These are phyloP conservation scores for Blastocystis sp. DNA, from an alignment of 352 stramenopile species.

Conservation along the genomic window DNA sequence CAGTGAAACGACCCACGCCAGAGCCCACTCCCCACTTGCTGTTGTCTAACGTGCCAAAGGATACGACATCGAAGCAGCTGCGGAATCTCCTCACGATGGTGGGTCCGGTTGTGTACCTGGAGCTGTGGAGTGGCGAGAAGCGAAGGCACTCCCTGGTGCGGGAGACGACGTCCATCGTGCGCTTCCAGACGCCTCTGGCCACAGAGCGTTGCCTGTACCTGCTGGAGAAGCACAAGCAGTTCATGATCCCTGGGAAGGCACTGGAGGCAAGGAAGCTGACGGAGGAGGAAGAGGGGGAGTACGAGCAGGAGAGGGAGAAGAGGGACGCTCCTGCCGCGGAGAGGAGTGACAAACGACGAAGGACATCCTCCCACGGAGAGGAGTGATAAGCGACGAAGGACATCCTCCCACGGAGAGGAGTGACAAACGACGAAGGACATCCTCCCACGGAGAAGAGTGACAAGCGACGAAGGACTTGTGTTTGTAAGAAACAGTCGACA, in stretches of 20 bases:
- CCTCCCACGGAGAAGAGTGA: not conserved
- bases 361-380: not conserved
- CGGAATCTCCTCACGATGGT: constrained; percentile 1
- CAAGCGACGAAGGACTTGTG: not conserved
- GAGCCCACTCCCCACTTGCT: not conserved
- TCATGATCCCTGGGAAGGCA: not conserved
- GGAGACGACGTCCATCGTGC: constrained; percentile 3
- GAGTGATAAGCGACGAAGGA: not conserved
- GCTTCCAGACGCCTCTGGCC: not conserved
- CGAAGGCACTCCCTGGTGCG: not conserved
- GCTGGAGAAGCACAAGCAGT: not conserved
- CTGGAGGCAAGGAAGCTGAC: not conserved
- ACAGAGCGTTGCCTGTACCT: constrained; percentile 8
- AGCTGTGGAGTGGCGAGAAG: constrained; percentile 1
- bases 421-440: not conserved
- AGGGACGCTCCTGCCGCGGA: not conserved
- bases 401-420: not conserved
- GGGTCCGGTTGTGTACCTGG: not conserved
- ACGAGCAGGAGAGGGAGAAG: not conserved
- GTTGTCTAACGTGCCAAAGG: not conserved
- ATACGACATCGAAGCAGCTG: not conserved
- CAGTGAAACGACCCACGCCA: not conserved
- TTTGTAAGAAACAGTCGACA: not conserved
- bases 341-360: not conserved
- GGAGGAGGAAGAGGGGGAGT: not conserved